A percentile compares a stretch with the other conserved stretches of the same genome.
Conservation (phyloP, 2,329 filamentous ascomycete species). For the Phialocephala subalpina region DNA sequence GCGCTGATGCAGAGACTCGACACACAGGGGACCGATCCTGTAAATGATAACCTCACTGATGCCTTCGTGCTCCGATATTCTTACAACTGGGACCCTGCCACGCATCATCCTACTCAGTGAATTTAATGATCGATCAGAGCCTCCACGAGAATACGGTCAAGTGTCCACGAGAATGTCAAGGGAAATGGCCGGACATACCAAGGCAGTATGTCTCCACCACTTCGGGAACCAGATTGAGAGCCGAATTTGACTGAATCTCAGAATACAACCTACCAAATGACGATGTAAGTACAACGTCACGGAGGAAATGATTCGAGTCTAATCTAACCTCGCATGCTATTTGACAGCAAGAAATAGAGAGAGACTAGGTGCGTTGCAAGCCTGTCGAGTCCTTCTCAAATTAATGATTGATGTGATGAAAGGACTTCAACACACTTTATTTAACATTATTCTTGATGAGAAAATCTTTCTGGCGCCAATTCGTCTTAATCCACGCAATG, state of each 20-base stretch:
- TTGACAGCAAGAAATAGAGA: constrained; percentile 17
- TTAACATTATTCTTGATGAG: constrained; percentile 8
- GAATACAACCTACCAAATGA: constrained; percentile 42
- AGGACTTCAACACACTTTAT: constrained; percentile 20
- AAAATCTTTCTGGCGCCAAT: constrained; percentile 21
- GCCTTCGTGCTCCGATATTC: background rate
- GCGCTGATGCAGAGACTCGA: background rate
- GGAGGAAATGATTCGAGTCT: background rate
- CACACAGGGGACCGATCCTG: background rate
- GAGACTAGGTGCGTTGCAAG: constrained; percentile 19
- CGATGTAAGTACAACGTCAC: constrained; percentile 22
- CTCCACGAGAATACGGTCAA: background rate
- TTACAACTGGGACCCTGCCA: background rate
- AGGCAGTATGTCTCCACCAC: constrained; percentile 39
- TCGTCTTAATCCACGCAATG: background rate
- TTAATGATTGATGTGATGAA: background rate
- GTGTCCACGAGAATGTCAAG: background rate
- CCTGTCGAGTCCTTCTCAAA: background rate
- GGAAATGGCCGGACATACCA: constrained; percentile 58
- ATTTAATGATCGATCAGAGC: background rate
- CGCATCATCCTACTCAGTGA: background rate
- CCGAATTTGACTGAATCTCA: background rate
- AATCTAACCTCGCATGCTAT: background rate
- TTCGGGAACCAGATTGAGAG: background rate
- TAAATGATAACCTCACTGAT: background rate